Base-by-base conservation (phyloP, 768 basidiomycete genomes). In the Serendipita vermifera region DNA sequence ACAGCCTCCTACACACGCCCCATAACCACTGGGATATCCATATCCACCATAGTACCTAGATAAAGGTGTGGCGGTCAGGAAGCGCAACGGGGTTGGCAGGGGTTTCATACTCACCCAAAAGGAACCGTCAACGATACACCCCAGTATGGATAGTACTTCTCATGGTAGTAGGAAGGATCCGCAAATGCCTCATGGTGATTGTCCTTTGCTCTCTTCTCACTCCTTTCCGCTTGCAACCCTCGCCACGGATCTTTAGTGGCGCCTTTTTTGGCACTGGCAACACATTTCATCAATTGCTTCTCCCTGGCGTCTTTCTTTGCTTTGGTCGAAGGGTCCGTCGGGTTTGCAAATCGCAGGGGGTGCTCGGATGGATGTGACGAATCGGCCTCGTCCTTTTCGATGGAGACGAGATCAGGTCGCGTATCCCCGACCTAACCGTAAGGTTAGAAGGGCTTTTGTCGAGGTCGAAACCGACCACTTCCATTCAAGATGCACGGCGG, bases 311-410 rank as follows among this genome's bases (percentile, higher is more conserved):
- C 9, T n/a, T n/a, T 9, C 9, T 36, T 36, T 36, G 9, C n/a
- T 36, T 9, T 9, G 9, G 35, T n/a, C 9, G n/a, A 9, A 9
- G 35, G 9, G n/a, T 36, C 35, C 9, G 9, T 36, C n/a, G 35
- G 35, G n/a, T 36, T 36, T 9, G 9, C 35, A n/a, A 36, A 36
- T 9, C n/a, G 9, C 9, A 36, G 9, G n/a, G 38, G 31, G 31
- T 57, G 55, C 5, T 57, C 55, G 15, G 55, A 57, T 5, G 55
- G 55, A 26, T 57, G 55, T 13, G 40, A 36, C 17, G 40, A 15
- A 22, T 57, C 55, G 9, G 40, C 43, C 29, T 57, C 55, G 31
- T 4, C 55, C 5, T 57, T 27, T 1, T 43, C 41, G 14, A 29
- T 51, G 17, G 26, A 27, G 38, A 48, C 20, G 9, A 57, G 1